These are phyloP conservation scores for Ramichloridium luteum DNA, from an alignment of 2,329 filamentous ascomycete genomes.

Conservation along the genomic window DNA sequence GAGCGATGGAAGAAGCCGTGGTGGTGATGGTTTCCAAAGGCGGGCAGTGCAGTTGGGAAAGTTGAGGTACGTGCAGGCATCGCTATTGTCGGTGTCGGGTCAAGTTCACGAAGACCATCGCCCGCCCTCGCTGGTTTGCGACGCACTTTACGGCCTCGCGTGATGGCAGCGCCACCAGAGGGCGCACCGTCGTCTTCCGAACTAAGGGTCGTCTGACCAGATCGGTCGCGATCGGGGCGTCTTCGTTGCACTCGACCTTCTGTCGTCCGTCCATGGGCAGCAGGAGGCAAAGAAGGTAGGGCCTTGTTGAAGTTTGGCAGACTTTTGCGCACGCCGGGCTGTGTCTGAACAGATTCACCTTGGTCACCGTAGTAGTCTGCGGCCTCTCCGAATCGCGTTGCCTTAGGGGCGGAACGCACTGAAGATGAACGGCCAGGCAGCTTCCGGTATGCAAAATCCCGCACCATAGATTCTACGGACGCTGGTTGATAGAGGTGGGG, in stretches of 20 bases:
- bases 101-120: slow-evolving; percentile 1
- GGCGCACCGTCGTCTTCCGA: no score
- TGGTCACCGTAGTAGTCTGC: slow-evolving; percentile 49
- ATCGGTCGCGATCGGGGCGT: not conserved
- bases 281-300: slow-evolving; percentile 4
- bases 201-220: slow-evolving; percentile 1
- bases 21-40: not conserved
- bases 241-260: no score
- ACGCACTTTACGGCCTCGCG: not conserved
- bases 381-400: slow-evolving; percentile 39
- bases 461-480: slow-evolving; percentile 22
- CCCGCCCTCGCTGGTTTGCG: not conserved
- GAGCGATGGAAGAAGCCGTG: not conserved
- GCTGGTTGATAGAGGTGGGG: slow-evolving; percentile 19
- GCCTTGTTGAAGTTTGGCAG: slow-evolving; percentile 7
- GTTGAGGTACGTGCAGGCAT: slow-evolving; percentile 1
- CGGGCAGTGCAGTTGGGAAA: not conserved
- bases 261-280: no score
- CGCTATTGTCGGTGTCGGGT: not conserved
- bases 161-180: no score
- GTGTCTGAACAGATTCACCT: slow-evolving; percentile 44
- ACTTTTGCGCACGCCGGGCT: slow-evolving; percentile 44
- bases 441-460: slow-evolving; percentile 21
- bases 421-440: slow-evolving; percentile 3
- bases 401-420: slow-evolving; percentile 1